These are phyloP conservation scores for Eucalyptus marginata DNA, from an alignment of 345 rosid genomes.

Conservation along the genomic window DNA sequence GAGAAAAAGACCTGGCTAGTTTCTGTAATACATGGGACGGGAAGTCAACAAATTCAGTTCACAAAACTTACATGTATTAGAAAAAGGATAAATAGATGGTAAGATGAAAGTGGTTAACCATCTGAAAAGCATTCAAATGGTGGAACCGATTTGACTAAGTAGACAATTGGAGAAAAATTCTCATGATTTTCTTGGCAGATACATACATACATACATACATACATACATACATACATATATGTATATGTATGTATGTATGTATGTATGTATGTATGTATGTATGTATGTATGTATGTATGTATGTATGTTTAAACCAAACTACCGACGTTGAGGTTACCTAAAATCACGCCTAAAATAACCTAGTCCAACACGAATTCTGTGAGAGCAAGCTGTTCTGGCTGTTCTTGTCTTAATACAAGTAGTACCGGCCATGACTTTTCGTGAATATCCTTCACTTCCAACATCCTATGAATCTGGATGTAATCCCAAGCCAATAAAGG, in stretches of 20 bases:
- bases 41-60: neutral
- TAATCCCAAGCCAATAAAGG: neutral
- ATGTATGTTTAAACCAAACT: neutral
- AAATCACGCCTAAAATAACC: slow-evolving; percentile 2
- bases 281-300: too few relatives aligned
- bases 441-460: neutral
- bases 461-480: neutral
- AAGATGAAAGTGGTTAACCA: neutral
- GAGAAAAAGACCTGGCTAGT: neutral
- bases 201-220: neutral
- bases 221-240: too few relatives aligned
- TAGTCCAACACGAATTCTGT: neutral
- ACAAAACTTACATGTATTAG: neutral
- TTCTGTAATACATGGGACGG: neutral
- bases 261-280: too few relatives aligned
- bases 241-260: too few relatives aligned
- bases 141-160: neutral
- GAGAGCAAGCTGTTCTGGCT: too few relatives aligned
- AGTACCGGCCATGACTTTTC: neutral
- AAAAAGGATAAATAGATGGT: neutral
- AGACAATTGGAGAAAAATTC: neutral
- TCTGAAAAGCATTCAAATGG: neutral
- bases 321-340: neutral
- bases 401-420: too few relatives aligned
- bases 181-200: neutral